A percentile compares a stretch with the other conserved stretches of the same genome.
These are phyloP conservation scores for Castanea sativa DNA, from an alignment of 306 rosid genomes.

Conservation along the genomic window DNA sequence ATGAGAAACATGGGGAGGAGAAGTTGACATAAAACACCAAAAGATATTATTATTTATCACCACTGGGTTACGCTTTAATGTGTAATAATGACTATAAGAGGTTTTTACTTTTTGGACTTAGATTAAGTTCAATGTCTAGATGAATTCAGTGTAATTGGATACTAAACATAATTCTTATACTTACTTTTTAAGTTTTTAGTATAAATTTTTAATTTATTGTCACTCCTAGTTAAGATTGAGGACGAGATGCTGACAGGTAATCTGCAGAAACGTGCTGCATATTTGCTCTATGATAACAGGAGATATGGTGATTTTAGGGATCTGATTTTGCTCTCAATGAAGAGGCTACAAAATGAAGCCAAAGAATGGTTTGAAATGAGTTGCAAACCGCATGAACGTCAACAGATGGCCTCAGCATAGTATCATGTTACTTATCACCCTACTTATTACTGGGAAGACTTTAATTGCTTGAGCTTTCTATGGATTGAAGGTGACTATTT, in stretches of 20 bases:
- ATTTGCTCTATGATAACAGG: constrained; percentile 78
- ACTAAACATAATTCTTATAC: too few species aligned
- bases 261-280: constrained; percentile 44
- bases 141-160: too few species aligned
- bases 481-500: constrained; percentile 72
- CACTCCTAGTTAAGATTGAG: constrained; percentile 40
- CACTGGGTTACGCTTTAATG: too few species aligned
- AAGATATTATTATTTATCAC: too few species aligned
- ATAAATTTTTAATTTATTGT: too few species aligned
- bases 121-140: too few species aligned
- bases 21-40: too few species aligned
- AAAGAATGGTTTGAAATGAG: constrained; percentile 68
- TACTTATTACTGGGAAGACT: constrained; percentile 25
- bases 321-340: constrained; percentile 54
- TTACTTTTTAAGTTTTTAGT: too few species aligned
- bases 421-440: constrained; percentile 83
- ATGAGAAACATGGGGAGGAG: too few species aligned
- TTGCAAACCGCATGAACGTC: constrained; percentile 36
- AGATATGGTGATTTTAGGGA: constrained; percentile 76
- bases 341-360: constrained; percentile 62
- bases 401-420: constrained; percentile 76
- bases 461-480: constrained; percentile 66
- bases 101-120: too few species aligned
- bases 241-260: constrained; percentile 77
- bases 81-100: too few species aligned